Evolutionary conservation across 2,329 filamentous ascomycete genomes (phyloP).

Genomic region (Tricladium varicosporioides): DNA sequence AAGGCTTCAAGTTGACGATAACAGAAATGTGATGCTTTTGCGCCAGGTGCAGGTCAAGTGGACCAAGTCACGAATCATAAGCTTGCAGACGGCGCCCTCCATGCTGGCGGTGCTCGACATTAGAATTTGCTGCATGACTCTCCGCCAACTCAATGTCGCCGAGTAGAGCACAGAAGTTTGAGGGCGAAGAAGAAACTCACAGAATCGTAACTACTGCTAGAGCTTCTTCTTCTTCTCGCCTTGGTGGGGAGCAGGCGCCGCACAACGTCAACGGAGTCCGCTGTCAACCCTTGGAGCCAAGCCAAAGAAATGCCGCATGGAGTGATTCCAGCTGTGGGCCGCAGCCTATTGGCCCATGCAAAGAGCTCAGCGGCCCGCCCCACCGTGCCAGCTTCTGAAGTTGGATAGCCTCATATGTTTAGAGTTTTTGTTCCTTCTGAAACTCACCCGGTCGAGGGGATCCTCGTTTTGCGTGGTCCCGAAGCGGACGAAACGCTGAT

Average conservation of each 20-base stretch:
- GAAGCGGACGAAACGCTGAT: neutral
- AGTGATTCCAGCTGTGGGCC: neutral
- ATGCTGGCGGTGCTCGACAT: slow-evolving; percentile 5
- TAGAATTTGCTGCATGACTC: slow-evolving; percentile 11
- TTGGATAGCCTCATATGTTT: slow-evolving; percentile 10
- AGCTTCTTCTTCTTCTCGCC: neutral
- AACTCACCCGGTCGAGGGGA: slow-evolving; percentile 2
- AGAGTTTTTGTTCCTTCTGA: neutral
- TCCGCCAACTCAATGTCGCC: slow-evolving; percentile 7
- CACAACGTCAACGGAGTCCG: too few species aligned
- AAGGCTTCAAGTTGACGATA: slow-evolving; percentile 7
- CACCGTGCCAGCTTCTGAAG: neutral
- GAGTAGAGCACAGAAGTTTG: slow-evolving; percentile 9
- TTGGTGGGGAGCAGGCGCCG: neutral
- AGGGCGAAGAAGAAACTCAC: neutral
- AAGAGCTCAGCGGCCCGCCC: neutral
- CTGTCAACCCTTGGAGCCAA: neutral
- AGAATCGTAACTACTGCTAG: neutral
- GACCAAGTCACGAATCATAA: slow-evolving; percentile 17
- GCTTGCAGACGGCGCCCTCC: slow-evolving; percentile 2
- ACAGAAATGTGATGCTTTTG: slow-evolving; percentile 18
- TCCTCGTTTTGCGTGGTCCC: neutral
- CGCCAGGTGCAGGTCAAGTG: slow-evolving; percentile 19
- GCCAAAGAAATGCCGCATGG: neutral
- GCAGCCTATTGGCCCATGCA: neutral